Base-by-base conservation (phyloP, 495 filamentous ascomycete species). In the Aspergillus cavernicola region DNA sequence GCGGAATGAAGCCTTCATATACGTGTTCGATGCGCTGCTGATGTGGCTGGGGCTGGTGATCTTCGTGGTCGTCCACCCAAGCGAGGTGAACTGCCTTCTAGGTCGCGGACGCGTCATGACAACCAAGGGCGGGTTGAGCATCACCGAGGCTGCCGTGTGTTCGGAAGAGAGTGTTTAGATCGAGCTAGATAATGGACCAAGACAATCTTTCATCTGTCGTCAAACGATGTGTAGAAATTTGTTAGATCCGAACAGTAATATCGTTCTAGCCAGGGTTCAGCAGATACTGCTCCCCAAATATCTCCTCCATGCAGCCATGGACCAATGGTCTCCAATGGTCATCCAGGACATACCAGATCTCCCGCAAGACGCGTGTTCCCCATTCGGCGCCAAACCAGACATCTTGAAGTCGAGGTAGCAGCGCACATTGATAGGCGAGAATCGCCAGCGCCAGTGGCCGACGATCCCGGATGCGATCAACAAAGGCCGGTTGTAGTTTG, bases 1-100 rank as follows among this genome's bases (percentile, higher is more conserved):
- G 53, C 58, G 50, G n/a, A 74, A 79, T 37, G 85, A 88, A 66
- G 74, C 72, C 57, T 79, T 78, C 52, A 62, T 87, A 48, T 87
- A 85, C 65, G 59, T 84, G 10, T 87, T 86, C 53, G 85, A 88
- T 61, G 67, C 72, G 22, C 41, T 74, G 31, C 60, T 83, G 44
- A 87, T 88, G 83, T 60, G 50, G 50, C 11, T 60, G 2, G 76
- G 80, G 20, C 75, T 81, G 67, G 62, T 76, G 0, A 56, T 81
- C 13, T 82, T 85, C 57, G 71, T 71, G 40, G 50, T 67, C 2
- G 40, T 62, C 36, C 62, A 71, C 40, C 62, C 67, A 15, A 63
- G 60, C 24, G 64, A 67, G 50, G 50, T 71, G 5, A 65, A 63
- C 9, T 57, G 53, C 39, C 52, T 66, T 19, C 33, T 67, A 36